Percentiles rank a stretch among this genome's conserved stretches.
These are phyloP conservation scores for Pleurotus ostreatus DNA, from an alignment of 768 basidiomycete species.

Conservation along the genomic window DNA sequence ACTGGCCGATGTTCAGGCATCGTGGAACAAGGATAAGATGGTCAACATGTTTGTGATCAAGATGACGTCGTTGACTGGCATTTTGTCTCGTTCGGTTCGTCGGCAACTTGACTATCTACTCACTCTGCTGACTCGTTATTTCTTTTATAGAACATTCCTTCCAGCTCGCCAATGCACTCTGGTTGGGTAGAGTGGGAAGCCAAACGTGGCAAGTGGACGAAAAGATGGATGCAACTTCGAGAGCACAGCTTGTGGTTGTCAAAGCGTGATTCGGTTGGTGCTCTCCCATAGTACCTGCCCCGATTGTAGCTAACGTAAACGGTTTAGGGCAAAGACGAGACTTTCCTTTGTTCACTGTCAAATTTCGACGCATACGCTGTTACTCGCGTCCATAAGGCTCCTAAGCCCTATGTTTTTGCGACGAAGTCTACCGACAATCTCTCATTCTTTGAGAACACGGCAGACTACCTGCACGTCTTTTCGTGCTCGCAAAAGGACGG, in stretches of 20 bases:
- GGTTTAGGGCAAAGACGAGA: slow-evolving; percentile 77
- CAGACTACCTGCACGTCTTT: slow-evolving; percentile 87
- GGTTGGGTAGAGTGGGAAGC: slow-evolving; percentile 85
- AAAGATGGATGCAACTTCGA: slow-evolving; percentile 83
- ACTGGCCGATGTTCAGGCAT: slow-evolving; percentile 71
- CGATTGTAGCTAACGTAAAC: not conserved
- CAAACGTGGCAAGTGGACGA: slow-evolving; percentile 94
- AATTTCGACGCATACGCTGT: slow-evolving; percentile 87
- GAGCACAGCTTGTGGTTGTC: slow-evolving; percentile 85
- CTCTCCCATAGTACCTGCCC: slow-evolving; percentile 7
- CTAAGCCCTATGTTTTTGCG: slow-evolving; percentile 82
- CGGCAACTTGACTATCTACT: not conserved
- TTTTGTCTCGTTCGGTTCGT: slow-evolving; percentile 59
- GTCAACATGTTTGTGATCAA: slow-evolving; percentile 80
- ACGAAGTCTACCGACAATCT: slow-evolving; percentile 87
- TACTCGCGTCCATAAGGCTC: slow-evolving; percentile 73
- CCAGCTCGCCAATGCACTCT: slow-evolving; percentile 41
- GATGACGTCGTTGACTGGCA: slow-evolving; percentile 58
- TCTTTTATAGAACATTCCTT: slow-evolving; percentile 31
- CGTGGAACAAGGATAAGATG: slow-evolving; percentile 84
- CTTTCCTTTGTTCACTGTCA: slow-evolving; percentile 76
- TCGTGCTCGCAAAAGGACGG: slow-evolving; percentile 74
- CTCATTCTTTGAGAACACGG: slow-evolving; percentile 80
- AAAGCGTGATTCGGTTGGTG: slow-evolving; percentile 81
- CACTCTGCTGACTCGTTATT: not conserved